Evolutionary conservation across 345 rosid species (phyloP).

Genomic region (Ceriops zippeliana): DNA sequence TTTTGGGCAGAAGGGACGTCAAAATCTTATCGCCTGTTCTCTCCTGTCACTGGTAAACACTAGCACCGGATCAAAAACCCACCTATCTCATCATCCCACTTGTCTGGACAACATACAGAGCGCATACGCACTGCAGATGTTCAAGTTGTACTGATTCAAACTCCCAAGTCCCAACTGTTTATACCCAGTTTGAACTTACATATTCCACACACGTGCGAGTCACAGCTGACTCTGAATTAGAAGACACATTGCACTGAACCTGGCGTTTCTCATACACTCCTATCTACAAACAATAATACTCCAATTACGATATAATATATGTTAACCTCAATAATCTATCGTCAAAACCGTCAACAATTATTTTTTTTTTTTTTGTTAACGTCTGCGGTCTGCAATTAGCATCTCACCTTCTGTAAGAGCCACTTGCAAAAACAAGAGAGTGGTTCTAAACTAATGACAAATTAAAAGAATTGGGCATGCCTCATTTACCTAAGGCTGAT

Average conservation of each 20-base stretch:
- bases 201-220: conserved; percentile 31
- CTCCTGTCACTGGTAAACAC: not conserved
- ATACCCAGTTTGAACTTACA: conserved; percentile 10
- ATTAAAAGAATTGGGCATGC: no score
- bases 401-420: no score
- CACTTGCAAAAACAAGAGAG: no score
- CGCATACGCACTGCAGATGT: conserved; percentile 25
- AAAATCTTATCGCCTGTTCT: conserved; percentile 25
- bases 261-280: not conserved
- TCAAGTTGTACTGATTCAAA: conserved; percentile 9
- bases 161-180: conserved; percentile 6
- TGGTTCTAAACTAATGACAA: no score
- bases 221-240: conserved; percentile 5
- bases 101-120: not conserved
- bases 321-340: not conserved
- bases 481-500: no score
- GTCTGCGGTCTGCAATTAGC: no score
- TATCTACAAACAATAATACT: not conserved
- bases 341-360: not conserved
- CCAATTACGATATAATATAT: not conserved
- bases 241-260: conserved; percentile 4
- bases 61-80: not conserved
- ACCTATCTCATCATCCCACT: conserved; percentile 27
- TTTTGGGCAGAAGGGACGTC: not conserved
- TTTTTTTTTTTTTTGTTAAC: no score